phyloP scores from a whole-genome alignment of 208 protist genomes.

The Trypanosoma rangeli region DNA sequence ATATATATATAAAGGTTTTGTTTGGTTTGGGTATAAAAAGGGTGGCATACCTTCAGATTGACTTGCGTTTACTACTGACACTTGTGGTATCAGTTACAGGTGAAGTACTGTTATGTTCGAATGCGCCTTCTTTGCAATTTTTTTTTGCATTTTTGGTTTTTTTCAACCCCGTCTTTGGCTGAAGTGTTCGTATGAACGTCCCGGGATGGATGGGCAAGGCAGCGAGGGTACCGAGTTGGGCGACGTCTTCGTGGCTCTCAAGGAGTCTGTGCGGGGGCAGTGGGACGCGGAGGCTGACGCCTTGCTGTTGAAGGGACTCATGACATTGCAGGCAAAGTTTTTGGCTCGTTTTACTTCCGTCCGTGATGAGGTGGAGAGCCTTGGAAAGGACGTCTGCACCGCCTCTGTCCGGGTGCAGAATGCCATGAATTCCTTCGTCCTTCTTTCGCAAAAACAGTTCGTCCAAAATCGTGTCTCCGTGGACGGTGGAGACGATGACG shows the following conservation, averaged over 20 bases:
- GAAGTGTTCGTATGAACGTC: neutral
- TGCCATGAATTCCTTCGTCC: conserved; percentile 53
- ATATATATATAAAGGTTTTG: neutral
- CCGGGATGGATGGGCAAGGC: conserved; percentile 26
- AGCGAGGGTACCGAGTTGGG: conserved; percentile 19
- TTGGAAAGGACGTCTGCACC: conserved; percentile 31
- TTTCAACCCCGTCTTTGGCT: neutral
- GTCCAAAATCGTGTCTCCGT: conserved; percentile 72
- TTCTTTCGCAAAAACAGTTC: conserved; percentile 72
- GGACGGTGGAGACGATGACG: conserved; percentile 24
- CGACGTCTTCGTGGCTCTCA: conserved; percentile 29
- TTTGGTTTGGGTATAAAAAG: neutral
- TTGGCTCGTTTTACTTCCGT: conserved; percentile 26
- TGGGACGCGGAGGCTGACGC: conserved; percentile 55
- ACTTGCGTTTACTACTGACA: neutral
- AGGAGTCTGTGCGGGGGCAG: conserved; percentile 25
- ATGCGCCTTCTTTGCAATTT: conserved; percentile 5
- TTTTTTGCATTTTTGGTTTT: conserved; percentile 1
- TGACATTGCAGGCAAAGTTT: conserved; percentile 44
- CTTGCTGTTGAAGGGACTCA: conserved; percentile 40
- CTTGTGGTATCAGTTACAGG: neutral
- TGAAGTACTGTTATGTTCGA: neutral
- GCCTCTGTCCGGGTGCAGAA: conserved; percentile 49
- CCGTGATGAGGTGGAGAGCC: conserved; percentile 33
- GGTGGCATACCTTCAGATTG: neutral